Evolutionary conservation across 345 rosid genomes (phyloP), one percentile per base, ranked within the genome.

Genomic region (Aurinia saxatilis): DNA sequence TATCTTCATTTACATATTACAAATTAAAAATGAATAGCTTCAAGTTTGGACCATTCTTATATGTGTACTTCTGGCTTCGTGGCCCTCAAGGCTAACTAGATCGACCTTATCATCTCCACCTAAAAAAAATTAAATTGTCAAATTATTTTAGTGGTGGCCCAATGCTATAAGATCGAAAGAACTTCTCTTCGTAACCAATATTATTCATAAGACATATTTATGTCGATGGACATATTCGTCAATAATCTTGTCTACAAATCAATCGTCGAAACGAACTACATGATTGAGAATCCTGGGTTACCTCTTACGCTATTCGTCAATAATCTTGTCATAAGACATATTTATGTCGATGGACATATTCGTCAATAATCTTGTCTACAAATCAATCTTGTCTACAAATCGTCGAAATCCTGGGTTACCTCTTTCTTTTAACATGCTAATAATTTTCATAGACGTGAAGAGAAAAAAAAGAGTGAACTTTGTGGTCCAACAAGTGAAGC

Each of bases 401-500:
- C n/a, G n/a, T 17, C n/a, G n/a, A n/a, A n/a, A n/a, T n/a, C n/a
- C n/a, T n/a, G n/a, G n/a, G n/a, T n/a, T n/a, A n/a, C n/a, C n/a
- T n/a, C n/a, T n/a, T n/a, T 68, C 5, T 34, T 29, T 50, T 12
- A 17, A 61, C 35, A 54, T 37, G 44, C 50, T 44, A 44, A 60
- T 13, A 60, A 42, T 4, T 14, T 34, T 9, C 45, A 23, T n/a
- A 60, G 21, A 52, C 49, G 27, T 51, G 47, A 8, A 37, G 15
- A 46, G 33, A 35, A 33, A 33, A 7, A 14, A 55, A 13, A 63
- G 65, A 57, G 66, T 35, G 11, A 29, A 27, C 11, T 53, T 25
- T 50, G 75, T 71, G 75, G 75, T 71, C 75, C 75, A 71, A 49
- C 52, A 63, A 64, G 42, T 16, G 30, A 19, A 40, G 54, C 58